Conservation (phyloP, 164 flowering plant genomes). For the Sedum album region DNA sequence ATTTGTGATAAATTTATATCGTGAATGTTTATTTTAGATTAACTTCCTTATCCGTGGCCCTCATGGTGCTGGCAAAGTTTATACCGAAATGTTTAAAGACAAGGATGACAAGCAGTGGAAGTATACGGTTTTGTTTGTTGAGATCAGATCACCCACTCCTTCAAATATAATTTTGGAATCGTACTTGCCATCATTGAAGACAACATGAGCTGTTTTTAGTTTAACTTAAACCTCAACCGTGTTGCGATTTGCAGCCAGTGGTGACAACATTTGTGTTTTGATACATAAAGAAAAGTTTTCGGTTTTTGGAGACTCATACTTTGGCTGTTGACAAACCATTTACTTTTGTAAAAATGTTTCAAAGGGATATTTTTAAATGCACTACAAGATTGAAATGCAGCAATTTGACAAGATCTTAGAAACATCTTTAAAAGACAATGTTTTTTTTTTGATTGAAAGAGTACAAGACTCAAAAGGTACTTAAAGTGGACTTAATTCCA, state of each 20-base stretch:
- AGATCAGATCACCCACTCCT: conserved; percentile 56
- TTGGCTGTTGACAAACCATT: background rate
- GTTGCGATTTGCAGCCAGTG: background rate
- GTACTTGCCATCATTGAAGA: conserved; percentile 53
- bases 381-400: too few species aligned
- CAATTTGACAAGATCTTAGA: too few species aligned
- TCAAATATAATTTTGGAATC: conserved; percentile 76
- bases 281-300: background rate
- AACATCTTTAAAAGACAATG: too few species aligned
- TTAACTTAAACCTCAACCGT: background rate
- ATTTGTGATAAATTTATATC: background rate
- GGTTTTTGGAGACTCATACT: background rate
- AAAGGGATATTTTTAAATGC: too few species aligned
- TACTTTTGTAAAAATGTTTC: background rate
- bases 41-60: conserved; percentile 82
- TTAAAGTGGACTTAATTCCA: too few species aligned
- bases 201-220: background rate
- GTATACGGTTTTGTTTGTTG: conserved; percentile 67
- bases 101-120: conserved; percentile 84
- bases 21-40: conserved; percentile 32
- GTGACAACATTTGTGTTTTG: background rate
- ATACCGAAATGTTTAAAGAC: conserved; percentile 81
- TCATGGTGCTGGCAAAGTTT: conserved; percentile 79
- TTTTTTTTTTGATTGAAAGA: too few species aligned
- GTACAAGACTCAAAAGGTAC: too few species aligned